Percentiles rank a stretch among this genome's conserved stretches.
Conservation (phyloP, 163 green algal genomes). For the Chloromonas sp. region DNA sequence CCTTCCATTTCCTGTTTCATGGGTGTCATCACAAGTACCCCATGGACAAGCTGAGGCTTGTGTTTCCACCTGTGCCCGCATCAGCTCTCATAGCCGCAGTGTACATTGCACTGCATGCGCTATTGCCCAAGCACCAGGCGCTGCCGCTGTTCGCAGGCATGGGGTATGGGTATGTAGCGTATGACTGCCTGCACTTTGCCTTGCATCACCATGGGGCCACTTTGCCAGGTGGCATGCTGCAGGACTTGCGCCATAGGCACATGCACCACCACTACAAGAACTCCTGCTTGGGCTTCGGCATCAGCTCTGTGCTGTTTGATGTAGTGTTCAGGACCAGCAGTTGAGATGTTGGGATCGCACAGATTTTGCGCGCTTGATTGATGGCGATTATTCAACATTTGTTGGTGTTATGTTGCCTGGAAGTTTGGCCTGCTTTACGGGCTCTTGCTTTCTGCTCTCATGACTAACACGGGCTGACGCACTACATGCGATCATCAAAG, state of each 20-base stretch:
- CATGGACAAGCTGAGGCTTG: slow-evolving; percentile 67
- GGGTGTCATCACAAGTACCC: slow-evolving; percentile 91
- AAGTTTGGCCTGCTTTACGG: no score
- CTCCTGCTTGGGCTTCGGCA: slow-evolving; percentile 59
- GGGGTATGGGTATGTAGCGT: slow-evolving; percentile 81
- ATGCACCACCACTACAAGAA: slow-evolving; percentile 84
- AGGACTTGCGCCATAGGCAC: slow-evolving; percentile 55
- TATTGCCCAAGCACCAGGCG: slow-evolving; percentile 5
- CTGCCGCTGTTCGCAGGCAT: slow-evolving; percentile 61
- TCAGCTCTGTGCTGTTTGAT: slow-evolving; percentile 69
- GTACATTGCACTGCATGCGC: slow-evolving; percentile 25
- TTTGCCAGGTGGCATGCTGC: slow-evolving; percentile 23
- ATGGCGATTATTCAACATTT: no score
- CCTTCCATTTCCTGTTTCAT: slow-evolving; percentile 86
- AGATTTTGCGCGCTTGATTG: no score
- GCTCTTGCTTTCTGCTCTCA: no score
- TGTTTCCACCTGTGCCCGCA: slow-evolving; percentile 76
- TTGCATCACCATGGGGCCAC: slow-evolving; percentile 58
- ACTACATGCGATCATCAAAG: no score
- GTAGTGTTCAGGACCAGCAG: slow-evolving; percentile 52
- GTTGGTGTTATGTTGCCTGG: no score
- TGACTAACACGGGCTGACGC: no score
- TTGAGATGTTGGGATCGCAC: no score
- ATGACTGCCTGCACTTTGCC: slow-evolving; percentile 86
- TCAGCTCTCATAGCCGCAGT: slow-evolving; percentile 39